Evolutionary conservation across 2,329 filamentous ascomycete species (phyloP).

Genomic region (Fusarium brachygibbosum): DNA sequence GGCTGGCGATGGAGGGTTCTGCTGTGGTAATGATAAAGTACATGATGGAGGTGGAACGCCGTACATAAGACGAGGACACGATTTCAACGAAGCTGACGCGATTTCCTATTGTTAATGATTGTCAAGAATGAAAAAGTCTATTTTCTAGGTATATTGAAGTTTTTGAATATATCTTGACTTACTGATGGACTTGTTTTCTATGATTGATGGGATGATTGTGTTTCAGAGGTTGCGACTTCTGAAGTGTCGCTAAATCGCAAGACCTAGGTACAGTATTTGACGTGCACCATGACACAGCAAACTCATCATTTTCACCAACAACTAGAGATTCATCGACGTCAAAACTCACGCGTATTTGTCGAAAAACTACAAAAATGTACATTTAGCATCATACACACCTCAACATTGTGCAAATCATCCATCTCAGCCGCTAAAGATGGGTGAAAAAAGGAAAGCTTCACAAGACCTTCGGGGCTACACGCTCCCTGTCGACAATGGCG

Average conservation of each 20-base stretch:
- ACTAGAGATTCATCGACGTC: constrained; percentile 1
- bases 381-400: not conserved
- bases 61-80: constrained; percentile 50
- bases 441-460: constrained; percentile 42
- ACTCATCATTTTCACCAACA: constrained; percentile 9
- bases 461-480: constrained; percentile 19
- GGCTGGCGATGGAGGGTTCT: constrained; percentile 71
- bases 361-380: not conserved
- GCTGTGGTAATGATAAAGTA: constrained; percentile 55
- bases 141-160: constrained; percentile 3
- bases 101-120: constrained; percentile 32
- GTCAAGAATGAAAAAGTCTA: constrained; percentile 11
- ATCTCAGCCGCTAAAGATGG: constrained; percentile 18
- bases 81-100: constrained; percentile 49
- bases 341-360: not conserved
- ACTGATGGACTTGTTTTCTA: not conserved
- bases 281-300: constrained; percentile 12
- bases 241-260: constrained; percentile 13
- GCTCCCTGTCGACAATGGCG: not conserved
- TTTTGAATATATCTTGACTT: not conserved
- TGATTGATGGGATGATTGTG: not conserved
- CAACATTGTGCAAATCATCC: not conserved
- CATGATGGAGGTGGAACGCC: constrained; percentile 33
- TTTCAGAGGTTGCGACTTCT: not conserved
- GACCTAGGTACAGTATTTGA: not conserved